Conservation (phyloP, 352 stramenopile species). For the Phytophthora agathidicida region DNA sequence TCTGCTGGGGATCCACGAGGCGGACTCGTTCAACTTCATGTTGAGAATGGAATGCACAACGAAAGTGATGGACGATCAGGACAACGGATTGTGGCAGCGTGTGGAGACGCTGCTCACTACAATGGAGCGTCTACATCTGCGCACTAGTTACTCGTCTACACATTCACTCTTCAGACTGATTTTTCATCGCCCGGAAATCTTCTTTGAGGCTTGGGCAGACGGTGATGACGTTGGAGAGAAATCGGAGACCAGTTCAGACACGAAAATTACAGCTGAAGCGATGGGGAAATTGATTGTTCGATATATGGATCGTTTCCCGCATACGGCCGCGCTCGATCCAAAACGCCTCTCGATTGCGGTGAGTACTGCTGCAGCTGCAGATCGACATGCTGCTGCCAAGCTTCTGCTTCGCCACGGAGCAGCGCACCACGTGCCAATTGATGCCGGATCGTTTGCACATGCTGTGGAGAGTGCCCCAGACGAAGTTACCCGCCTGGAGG, state of each 20-base stretch:
- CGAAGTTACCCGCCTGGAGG: slow-evolving; percentile 49
- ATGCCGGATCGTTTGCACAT: slow-evolving; percentile 72
- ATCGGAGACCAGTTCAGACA: background rate
- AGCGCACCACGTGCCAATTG: slow-evolving; percentile 47
- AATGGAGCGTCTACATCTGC: slow-evolving; percentile 45
- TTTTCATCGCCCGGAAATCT: slow-evolving; percentile 54
- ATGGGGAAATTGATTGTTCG: slow-evolving; percentile 46
- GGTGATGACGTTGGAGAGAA: background rate
- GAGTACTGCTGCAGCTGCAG: slow-evolving; percentile 54
- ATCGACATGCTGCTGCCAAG: slow-evolving; percentile 41
- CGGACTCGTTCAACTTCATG: slow-evolving; percentile 71
- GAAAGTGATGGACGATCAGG: slow-evolving; percentile 41
- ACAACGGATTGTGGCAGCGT: slow-evolving; percentile 36
- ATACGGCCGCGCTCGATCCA: slow-evolving; percentile 45
- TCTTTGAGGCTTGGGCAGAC: slow-evolving; percentile 26
- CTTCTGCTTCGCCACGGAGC: slow-evolving; percentile 49
- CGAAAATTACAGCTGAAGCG: slow-evolving; percentile 7
- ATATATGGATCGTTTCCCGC: slow-evolving; percentile 56
- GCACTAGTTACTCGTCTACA: slow-evolving; percentile 65
- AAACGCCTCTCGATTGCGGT: slow-evolving; percentile 66
- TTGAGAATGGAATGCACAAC: slow-evolving; percentile 66
- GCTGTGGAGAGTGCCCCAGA: slow-evolving; percentile 52
- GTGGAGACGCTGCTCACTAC: slow-evolving; percentile 50
- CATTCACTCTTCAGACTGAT: slow-evolving; percentile 70
- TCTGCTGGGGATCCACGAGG: slow-evolving; percentile 51